Evolutionary conservation across 371 early-diverging fungal genomes (phyloP).

Genomic region (Mucor saturninus): DNA sequence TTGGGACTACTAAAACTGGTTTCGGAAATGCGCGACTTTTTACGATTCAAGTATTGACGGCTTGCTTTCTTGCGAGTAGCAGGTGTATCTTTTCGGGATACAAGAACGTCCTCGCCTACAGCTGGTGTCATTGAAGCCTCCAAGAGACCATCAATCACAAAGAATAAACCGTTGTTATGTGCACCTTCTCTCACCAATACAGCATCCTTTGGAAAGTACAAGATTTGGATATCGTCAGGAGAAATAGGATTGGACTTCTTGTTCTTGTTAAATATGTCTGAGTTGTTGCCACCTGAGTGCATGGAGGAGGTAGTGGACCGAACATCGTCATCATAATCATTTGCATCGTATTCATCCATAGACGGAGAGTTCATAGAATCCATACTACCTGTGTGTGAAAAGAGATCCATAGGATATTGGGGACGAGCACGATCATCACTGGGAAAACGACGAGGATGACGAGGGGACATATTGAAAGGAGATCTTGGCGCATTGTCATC

Average conservation of each 20-base stretch:
- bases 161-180: slow-evolving; percentile 85
- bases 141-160: slow-evolving; percentile 89
- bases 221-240: slow-evolving; percentile 68
- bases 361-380: slow-evolving; percentile 43
- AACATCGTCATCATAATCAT: slow-evolving; percentile 42
- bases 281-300: slow-evolving; percentile 27
- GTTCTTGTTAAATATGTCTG: slow-evolving; percentile 22
- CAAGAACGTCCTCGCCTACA: slow-evolving; percentile 40
- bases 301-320: slow-evolving; percentile 54
- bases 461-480: slow-evolving; percentile 14
- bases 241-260: slow-evolving; percentile 37
- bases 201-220: slow-evolving; percentile 76
- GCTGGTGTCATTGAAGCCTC: slow-evolving; percentile 73
- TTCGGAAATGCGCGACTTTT: slow-evolving; percentile 20
- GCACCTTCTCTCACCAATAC: slow-evolving; percentile 83
- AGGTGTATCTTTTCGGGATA: not conserved
- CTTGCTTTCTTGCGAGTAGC: not conserved
- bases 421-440: not conserved
- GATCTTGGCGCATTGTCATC: slow-evolving; percentile 2
- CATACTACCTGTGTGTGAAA: slow-evolving; percentile 48
- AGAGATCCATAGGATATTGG: slow-evolving; percentile 47
- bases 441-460: slow-evolving; percentile 13
- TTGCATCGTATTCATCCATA: slow-evolving; percentile 32
- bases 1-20: slow-evolving; percentile 11
- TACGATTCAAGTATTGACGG: not conserved